A percentile compares a stretch with the other conserved stretches of the same genome.
These are phyloP conservation scores for Pichia nanzhaoensis DNA, from an alignment of 805 yeast genomes.

Conservation along the genomic window DNA sequence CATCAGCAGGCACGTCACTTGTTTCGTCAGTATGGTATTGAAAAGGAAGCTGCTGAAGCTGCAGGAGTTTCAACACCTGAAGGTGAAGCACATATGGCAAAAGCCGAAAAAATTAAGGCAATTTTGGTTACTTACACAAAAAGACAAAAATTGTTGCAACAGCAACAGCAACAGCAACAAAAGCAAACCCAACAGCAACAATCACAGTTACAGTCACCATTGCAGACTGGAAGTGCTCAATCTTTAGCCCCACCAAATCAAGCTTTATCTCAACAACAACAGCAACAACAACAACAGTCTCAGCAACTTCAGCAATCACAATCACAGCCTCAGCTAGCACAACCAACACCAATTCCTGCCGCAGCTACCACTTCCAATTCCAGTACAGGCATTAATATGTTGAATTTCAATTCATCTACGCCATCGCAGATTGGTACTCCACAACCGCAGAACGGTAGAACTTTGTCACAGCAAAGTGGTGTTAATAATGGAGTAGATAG, in stretches of 20 bases:
- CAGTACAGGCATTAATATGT: background rate
- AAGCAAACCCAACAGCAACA: slow-evolving; percentile 17
- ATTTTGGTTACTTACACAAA: slow-evolving; percentile 41
- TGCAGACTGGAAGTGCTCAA: slow-evolving; percentile 8
- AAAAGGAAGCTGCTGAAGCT: slow-evolving; percentile 54
- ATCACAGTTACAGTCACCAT: slow-evolving; percentile 10
- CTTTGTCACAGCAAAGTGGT: slow-evolving; percentile 8
- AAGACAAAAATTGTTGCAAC: slow-evolving; percentile 25
- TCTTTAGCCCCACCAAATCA: slow-evolving; percentile 1
- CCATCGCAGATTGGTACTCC: slow-evolving; percentile 4
- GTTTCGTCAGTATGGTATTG: slow-evolving; percentile 51
- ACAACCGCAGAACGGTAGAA: slow-evolving; percentile 5
- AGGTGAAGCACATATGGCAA: slow-evolving; percentile 55
- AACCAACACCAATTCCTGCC: slow-evolving; percentile 6
- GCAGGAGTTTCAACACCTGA: slow-evolving; percentile 53
- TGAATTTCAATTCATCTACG: background rate
- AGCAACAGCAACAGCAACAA: slow-evolving; percentile 27
- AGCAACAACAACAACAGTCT: background rate
- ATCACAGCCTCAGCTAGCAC: background rate
- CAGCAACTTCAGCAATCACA: slow-evolving; percentile 1
- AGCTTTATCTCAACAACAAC: background rate
- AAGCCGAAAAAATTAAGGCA: slow-evolving; percentile 58
- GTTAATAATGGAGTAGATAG: background rate
- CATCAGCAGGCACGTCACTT: slow-evolving; percentile 53
- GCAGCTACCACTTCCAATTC: slow-evolving; percentile 9